Base-by-base conservation (phyloP, 192 early-diverging fungal genomes). In the Coemansia aciculifera region DNA sequence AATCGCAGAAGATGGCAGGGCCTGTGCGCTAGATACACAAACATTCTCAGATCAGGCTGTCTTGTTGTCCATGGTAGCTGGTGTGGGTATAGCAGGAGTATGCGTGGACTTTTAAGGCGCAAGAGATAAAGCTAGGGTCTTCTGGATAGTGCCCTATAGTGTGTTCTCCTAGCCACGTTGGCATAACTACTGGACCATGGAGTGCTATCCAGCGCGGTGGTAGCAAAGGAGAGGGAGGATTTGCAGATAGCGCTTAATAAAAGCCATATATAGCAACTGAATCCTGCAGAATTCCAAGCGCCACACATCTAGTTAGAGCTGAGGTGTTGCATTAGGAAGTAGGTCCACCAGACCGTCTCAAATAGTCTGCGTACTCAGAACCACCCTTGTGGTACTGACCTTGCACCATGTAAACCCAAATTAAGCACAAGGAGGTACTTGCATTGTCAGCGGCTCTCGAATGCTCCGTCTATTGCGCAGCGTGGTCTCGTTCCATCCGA, bases 21-120 rank as follows among this genome's bases (percentile, higher is more conserved):
- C 54, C 54, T 57, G 54, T 32, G 54, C 27, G 54, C 29, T 57
- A 34, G 54, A 57, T 57, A 34, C 54, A 57, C 54, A 54, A 54
- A 31, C 51, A 54, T 23, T 3, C 54, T 8, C 27, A 15, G 29
- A 0, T 3, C 51, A 29, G 51, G 24, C 24, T 12, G 23, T 7
- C 13, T 13, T 17, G 42, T 17, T 15, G 15, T 6, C 12, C 42
- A 17, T 44, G 42, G 34, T 48, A 19, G n/a, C 44, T 48, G 6
- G 44, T 5, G n/a, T 2, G 19, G 19, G 19, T 1, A 48, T 19
- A 48, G 44, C 19, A 48, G 48, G 19, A 21, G 19, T 49, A 11
- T 23, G 21, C 21, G 48, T 21, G 8, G 21, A 19, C 21, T 23
- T 21, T 29, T n/a, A 29, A 29, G 12, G n/a, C 5, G 24, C 24